Base-by-base conservation (phyloP, 73 alveolate species). In the Durusdinium trenchii region DNA sequence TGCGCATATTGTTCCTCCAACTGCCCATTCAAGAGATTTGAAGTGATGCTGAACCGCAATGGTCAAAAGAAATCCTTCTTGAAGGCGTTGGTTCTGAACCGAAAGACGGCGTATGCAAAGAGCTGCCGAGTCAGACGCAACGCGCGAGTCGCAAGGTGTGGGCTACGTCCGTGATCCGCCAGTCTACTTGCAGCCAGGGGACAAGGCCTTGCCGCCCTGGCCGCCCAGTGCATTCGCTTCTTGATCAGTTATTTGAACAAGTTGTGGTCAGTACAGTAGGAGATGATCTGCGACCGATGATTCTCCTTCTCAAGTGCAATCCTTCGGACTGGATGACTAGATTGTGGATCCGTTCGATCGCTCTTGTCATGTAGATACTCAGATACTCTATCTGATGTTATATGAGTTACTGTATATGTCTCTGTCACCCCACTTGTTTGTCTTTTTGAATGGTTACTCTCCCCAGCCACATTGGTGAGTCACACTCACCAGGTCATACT, bases 121-220 rank as follows among this genome's bases (percentile, higher is more conserved):
- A 23, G 9, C 78, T 12, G 78, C 78, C 32, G 78, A 62, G 38
- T 5, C 20, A 7, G 20, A 40, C 40, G 16, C 20, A 23, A 23
- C 5, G 5, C 20, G 20, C 78, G n/a, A n/a, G n/a, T 10, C 61
- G n/a, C 12, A 6, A 89, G 96, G 96, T 20, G 96, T 89, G 26
- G 96, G 96, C 40, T 89, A 89, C 36, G 96, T 89, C 51, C 84
- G 96, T 14, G 51, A 89, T 43, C 96, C 96, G 30, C 96, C 96
- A n/a, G 86, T 62, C 30, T 89, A 89, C 61, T n/a, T 89, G 73
- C 50, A 89, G 50, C 86, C 62, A 2, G 96, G 96, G 36, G 96
- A 89, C 50, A 48, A 89, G 96, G 96, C 45, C 50, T 35, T 12
- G 23, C 43, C 26, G 82, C n/a, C n/a, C n/a, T n/a, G n/a, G n/a